Percentiles rank a stretch among this genome's conserved stretches.
phyloP scores from a whole-genome alignment of 2,329 filamentous ascomycete species.

The Fusarium globosum region DNA sequence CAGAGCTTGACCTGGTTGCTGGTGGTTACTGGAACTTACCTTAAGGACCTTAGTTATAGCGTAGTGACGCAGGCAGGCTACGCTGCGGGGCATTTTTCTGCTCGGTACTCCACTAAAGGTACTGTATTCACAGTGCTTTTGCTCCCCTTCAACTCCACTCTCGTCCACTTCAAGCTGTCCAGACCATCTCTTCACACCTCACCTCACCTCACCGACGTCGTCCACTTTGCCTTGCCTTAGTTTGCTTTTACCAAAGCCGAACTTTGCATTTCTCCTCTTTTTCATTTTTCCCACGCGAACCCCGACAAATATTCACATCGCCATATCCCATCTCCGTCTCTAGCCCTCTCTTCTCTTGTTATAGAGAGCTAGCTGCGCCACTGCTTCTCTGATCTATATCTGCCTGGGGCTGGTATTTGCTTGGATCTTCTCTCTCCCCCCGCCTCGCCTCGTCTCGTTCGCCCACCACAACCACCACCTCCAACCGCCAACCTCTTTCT shows the following conservation, averaged over 20 bases:
- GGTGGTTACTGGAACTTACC: conserved; percentile 16
- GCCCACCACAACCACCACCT: conserved; percentile 40
- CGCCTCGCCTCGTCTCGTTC: conserved; percentile 32
- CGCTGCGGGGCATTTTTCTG: conserved; percentile 33
- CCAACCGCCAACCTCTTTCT: conserved; percentile 38
- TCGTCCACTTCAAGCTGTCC: conserved; percentile 20
- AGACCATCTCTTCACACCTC: conserved; percentile 39
- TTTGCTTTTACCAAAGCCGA: conserved; percentile 35
- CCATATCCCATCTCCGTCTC: background rate
- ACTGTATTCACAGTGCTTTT: conserved; percentile 32
- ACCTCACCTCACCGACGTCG: conserved; percentile 45
- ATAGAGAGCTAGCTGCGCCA: conserved; percentile 28
- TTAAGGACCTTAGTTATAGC: background rate
- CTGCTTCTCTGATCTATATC: conserved; percentile 35
- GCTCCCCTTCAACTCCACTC: conserved; percentile 34
- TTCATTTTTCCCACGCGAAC: conserved; percentile 33
- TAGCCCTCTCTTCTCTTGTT: conserved; percentile 6
- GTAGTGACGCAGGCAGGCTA: conserved; percentile 21
- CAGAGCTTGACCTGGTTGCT: conserved; percentile 19
- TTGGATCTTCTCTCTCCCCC: conserved; percentile 45
- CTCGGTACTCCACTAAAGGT: conserved; percentile 28
- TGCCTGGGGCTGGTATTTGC: conserved; percentile 43
- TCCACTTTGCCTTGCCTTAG: conserved; percentile 36
- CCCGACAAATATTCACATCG: conserved; percentile 2
- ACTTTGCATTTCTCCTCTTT: conserved; percentile 39